Percentiles rank a stretch among this genome's conserved stretches.
These are phyloP conservation scores for Lasiodiplodia theobromae DNA, from an alignment of 2,329 filamentous ascomycete genomes.

Conservation along the genomic window DNA sequence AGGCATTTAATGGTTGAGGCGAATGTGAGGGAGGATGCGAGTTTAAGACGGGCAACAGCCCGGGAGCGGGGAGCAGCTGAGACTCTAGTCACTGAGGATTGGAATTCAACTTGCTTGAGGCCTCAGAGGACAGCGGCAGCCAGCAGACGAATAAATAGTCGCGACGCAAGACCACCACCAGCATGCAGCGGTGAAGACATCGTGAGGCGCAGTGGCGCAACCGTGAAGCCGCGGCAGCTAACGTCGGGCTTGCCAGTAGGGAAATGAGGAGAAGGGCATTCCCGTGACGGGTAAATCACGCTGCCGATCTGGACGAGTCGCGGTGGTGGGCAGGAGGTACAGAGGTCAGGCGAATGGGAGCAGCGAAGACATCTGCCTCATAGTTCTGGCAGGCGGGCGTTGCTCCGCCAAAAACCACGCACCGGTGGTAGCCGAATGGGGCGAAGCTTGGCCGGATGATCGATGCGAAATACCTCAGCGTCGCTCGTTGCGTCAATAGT, in stretches of 20 bases:
- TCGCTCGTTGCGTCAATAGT: slow-evolving; percentile 14
- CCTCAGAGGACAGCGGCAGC: background rate
- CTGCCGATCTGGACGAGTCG: slow-evolving; percentile 18
- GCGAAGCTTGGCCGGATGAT: slow-evolving; percentile 25
- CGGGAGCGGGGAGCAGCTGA: background rate
- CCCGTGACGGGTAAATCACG: slow-evolving; percentile 15
- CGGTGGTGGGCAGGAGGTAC: slow-evolving; percentile 8
- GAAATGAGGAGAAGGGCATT: background rate
- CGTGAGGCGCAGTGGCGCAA: background rate
- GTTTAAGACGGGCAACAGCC: background rate
- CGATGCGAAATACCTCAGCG: slow-evolving; percentile 22
- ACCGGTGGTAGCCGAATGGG: slow-evolving; percentile 23
- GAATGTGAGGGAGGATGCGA: background rate
- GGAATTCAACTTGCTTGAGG: slow-evolving; percentile 23
- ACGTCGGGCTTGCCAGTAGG: background rate
- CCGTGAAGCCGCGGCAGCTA: slow-evolving; percentile 3
- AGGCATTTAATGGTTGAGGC: slow-evolving; percentile 22
- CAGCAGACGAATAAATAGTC: slow-evolving; percentile 17
- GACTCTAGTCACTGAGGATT: slow-evolving; percentile 8
- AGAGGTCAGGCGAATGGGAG: background rate
- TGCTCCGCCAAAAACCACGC: slow-evolving; percentile 19
- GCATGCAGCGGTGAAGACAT: slow-evolving; percentile 8
- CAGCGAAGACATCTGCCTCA: background rate
- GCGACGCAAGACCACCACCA: background rate
- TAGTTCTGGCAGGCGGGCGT: slow-evolving; percentile 6